Evolutionary conservation across 805 yeast species (phyloP).

Genomic region (Teunomyces panamensis): DNA sequence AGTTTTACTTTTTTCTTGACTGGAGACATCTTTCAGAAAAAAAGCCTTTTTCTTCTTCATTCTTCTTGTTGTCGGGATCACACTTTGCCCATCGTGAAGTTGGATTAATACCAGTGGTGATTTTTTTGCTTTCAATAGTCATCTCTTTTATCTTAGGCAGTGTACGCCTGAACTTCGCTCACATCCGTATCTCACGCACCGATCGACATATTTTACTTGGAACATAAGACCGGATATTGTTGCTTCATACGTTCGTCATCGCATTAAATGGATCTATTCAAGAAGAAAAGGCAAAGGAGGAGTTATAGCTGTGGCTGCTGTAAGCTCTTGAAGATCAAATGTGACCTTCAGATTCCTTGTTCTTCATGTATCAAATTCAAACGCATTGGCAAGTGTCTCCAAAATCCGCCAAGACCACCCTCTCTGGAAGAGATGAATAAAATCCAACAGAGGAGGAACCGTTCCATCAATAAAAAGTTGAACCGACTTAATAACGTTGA

Average conservation of each 20-base stretch:
- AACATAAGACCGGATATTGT: background rate
- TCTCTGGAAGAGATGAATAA: constrained; percentile 33
- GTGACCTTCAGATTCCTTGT: constrained; percentile 50
- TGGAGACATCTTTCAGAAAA: background rate
- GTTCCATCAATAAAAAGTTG: constrained; percentile 12
- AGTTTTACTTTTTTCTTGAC: background rate
- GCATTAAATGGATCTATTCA: constrained; percentile 2
- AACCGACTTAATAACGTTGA: background rate
- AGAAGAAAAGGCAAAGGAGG: constrained; percentile 41
- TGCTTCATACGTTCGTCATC: background rate
- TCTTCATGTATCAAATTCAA: constrained; percentile 41
- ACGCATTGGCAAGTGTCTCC: constrained; percentile 36
- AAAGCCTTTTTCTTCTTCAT: background rate
- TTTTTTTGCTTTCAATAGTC: background rate
- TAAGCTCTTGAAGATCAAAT: constrained; percentile 50
- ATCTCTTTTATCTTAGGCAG: background rate
- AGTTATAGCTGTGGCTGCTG: constrained; percentile 60
- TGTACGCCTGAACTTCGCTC: background rate
- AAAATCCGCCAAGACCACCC: constrained; percentile 45
- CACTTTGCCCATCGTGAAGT: background rate
- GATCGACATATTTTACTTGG: background rate
- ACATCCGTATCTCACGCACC: background rate
- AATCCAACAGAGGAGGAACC: constrained; percentile 27
- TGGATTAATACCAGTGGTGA: too few species aligned
- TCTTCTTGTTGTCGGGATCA: background rate